These are phyloP conservation scores for Alternaria consortialis DNA, from an alignment of 2,329 filamentous ascomycete species.

Conservation along the genomic window DNA sequence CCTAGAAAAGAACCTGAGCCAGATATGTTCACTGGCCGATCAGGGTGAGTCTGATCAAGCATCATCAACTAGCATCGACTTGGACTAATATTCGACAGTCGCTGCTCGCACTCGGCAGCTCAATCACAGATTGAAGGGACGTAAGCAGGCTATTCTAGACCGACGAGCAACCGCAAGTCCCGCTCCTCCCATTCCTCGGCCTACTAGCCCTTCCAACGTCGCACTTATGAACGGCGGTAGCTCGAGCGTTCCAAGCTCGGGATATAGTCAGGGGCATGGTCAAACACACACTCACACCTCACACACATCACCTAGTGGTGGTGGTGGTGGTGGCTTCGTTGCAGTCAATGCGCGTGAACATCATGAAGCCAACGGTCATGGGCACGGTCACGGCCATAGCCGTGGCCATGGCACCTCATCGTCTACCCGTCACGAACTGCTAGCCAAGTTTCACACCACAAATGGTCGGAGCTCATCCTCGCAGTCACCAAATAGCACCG, in stretches of 20 bases:
- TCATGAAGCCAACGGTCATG: conserved; percentile 40
- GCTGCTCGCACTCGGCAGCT: conserved; percentile 78
- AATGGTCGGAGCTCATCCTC: conserved; percentile 58
- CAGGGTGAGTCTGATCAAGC: conserved; percentile 61
- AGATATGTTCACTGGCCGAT: conserved; percentile 82
- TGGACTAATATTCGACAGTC: conserved; percentile 54
- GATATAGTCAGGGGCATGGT: conserved; percentile 14
- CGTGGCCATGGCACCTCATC: conserved; percentile 62
- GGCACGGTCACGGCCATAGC: conserved; percentile 23
- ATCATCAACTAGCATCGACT: not conserved
- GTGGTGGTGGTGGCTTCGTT: conserved; percentile 61
- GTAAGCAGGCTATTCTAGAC: conserved; percentile 75
- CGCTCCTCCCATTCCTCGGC: conserved; percentile 41
- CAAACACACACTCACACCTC: conserved; percentile 14
- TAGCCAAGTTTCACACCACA: conserved; percentile 70
- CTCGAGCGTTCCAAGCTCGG: conserved; percentile 22
- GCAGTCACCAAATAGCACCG: conserved; percentile 35
- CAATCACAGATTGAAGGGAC: conserved; percentile 80
- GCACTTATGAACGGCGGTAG: conserved; percentile 54
- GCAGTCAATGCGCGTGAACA: conserved; percentile 65
- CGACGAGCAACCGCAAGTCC: conserved; percentile 64
- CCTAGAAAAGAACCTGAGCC: conserved; percentile 77
- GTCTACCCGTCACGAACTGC: conserved; percentile 65
- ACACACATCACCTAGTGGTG: conserved; percentile 51
- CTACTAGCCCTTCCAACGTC: conserved; percentile 53